These are phyloP conservation scores for Hypoxylon fuscum DNA, from an alignment of 495 filamentous ascomycete species.

Conservation along the genomic window DNA sequence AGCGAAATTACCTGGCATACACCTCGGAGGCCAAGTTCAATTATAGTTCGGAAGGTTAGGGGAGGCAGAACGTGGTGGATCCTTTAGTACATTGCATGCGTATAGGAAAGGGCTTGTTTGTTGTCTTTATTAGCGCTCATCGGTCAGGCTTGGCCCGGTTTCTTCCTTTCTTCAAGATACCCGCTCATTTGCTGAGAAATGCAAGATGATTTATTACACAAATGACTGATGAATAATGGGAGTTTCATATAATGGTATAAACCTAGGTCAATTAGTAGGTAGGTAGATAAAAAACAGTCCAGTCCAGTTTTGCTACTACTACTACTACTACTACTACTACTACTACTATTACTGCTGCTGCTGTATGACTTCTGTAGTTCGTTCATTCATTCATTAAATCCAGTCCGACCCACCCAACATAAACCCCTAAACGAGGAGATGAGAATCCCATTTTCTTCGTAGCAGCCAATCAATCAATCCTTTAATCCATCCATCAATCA, in stretches of 20 bases:
- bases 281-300: conserved; percentile 12
- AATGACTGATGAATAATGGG: not conserved
- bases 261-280: conserved; percentile 4
- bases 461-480: not conserved
- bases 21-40: no score
- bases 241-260: conserved; percentile 23
- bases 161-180: no score
- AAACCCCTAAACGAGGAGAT: not conserved
- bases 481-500: not conserved
- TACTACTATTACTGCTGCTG: no score
- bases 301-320: conserved; percentile 8
- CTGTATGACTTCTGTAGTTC: not conserved
- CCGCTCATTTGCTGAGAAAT: no score
- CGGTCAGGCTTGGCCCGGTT: no score
- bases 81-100: no score
- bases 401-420: not conserved
- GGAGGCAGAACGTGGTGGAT: no score
- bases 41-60: no score
- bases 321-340: not conserved
- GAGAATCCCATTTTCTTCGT: not conserved
- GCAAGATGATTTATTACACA: no score
- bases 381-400: not conserved
- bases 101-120: no score
- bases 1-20: no score
- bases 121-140: no score